A percentile compares a stretch with the other conserved stretches of the same genome.
Evolutionary conservation across 2,329 filamentous ascomycete species (phyloP).

Genomic region (Neofusicoccum sp.): DNA sequence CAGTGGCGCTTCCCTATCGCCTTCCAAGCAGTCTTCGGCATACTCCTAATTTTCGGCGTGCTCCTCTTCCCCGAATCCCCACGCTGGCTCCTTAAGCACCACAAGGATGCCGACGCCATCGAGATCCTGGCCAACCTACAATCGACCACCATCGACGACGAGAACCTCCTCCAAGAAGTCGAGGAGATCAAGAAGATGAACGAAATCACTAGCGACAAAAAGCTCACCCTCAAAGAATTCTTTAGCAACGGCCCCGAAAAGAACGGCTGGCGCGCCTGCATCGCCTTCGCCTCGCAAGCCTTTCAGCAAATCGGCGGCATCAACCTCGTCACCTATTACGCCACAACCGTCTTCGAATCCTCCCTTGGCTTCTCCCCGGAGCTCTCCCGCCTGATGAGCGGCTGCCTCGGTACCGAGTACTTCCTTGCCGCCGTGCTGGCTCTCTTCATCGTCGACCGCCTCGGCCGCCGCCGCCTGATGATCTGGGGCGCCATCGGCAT

Average conservation of each 20-base stretch:
- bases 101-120: constrained; percentile 31
- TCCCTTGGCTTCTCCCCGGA: constrained; percentile 4
- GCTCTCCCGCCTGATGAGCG: not conserved
- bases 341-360: constrained; percentile 18
- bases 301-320: constrained; percentile 15
- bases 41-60: constrained; percentile 53
- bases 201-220: constrained; percentile 18
- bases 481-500: constrained; percentile 33
- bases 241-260: constrained; percentile 19
- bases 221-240: constrained; percentile 20
- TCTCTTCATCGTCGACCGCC: constrained; percentile 28
- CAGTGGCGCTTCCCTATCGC: constrained; percentile 52
- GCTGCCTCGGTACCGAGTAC: constrained; percentile 30
- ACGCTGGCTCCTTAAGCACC: constrained; percentile 37
- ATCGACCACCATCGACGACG: constrained; percentile 4
- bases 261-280: constrained; percentile 19
- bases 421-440: constrained; percentile 25
- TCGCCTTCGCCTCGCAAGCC: constrained; percentile 4
- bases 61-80: constrained; percentile 39
- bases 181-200: constrained; percentile 12
- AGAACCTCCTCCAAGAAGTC: constrained; percentile 22
- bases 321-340: constrained; percentile 18
- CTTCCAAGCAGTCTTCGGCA: constrained; percentile 57
- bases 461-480: constrained; percentile 31
- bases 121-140: not conserved